Base-by-base conservation (phyloP, 257 asterid genomes). In the Verbascum thapsus region DNA sequence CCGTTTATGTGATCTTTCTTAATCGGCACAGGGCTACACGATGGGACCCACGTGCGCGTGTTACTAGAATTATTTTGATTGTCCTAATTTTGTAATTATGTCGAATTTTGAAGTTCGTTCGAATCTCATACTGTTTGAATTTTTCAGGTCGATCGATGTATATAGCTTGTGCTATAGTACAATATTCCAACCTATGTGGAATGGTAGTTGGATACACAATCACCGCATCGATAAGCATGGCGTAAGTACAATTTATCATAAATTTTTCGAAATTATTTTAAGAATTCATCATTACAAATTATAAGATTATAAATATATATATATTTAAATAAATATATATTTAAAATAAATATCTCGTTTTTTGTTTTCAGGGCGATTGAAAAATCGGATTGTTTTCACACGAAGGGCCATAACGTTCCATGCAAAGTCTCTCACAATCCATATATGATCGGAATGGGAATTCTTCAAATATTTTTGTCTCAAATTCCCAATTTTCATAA, bases 211-310 rank as follows among this genome's bases (percentile, higher is more conserved):
- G 94, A 38, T 87, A 87, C 32, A 82, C 96, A 15, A 79, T 87
- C 48, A 85, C 94, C 2, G 81, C 94, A 10, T 82, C 96, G 7
- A 83, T 87, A 58, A 85, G 94, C 74, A 78, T 83, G 86, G 86
- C 76, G 94, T 87, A 72, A 18, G 90, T 76, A 34, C 19, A 11
- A 12, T 47, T 49, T 58, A 5, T 23, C 2, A 37, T 60, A 11
- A 13, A 17, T 52, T 61, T n/a, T 34, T 13, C 10, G 40, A 23
- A 48, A 60, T 19, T 8, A 41, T 19, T 8, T 23, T 19, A 17
- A 44, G 51, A 43, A 37, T 8, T 3, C 23, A 5, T 44, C 9
- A 23, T 18, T 18, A 8, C 3, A 10, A 43, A 13, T 6, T 16
- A 3, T 53, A 5, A 45, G 52, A 44, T 32, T 32, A n/a, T n/a